These are phyloP conservation scores for Medicago lupulina DNA, from an alignment of 306 rosid genomes.

Conservation along the genomic window DNA sequence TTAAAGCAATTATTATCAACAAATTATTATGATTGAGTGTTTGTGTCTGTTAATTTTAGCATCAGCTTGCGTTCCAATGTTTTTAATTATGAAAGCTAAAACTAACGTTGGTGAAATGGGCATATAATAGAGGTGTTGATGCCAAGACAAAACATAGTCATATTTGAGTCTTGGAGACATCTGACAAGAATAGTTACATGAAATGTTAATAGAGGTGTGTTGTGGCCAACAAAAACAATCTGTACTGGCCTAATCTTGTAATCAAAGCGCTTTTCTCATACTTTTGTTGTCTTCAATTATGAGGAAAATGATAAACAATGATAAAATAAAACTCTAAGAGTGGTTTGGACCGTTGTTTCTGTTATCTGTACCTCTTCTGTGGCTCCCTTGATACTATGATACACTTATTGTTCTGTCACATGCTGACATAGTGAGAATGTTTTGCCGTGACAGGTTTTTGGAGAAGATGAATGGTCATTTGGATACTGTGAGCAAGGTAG, in stretches of 20 bases:
- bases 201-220: not conserved
- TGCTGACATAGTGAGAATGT: constrained; percentile 32
- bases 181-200: not conserved
- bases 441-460: constrained; percentile 65
- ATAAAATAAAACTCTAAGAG: not conserved
- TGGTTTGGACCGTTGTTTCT: not conserved
- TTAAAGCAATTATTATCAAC: not conserved
- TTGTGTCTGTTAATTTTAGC: not conserved
- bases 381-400: constrained; percentile 3
- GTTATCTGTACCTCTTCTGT: not conserved
- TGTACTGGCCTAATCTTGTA: constrained; percentile 9
- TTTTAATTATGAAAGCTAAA: not conserved
- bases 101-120: not conserved
- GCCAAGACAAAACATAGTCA: not conserved
- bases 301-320: not conserved
- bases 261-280: not conserved
- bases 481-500: constrained; percentile 97
- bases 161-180: no score
- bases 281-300: not conserved
- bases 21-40: not conserved
- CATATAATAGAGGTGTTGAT: not conserved
- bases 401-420: not conserved
- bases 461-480: constrained; percentile 98
- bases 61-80: not conserved
- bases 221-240: not conserved